A percentile compares a stretch with the other conserved stretches of the same genome.
phyloP scores from a whole-genome alignment of 108 stramenopile genomes.

The Conticribra guillardii region DNA sequence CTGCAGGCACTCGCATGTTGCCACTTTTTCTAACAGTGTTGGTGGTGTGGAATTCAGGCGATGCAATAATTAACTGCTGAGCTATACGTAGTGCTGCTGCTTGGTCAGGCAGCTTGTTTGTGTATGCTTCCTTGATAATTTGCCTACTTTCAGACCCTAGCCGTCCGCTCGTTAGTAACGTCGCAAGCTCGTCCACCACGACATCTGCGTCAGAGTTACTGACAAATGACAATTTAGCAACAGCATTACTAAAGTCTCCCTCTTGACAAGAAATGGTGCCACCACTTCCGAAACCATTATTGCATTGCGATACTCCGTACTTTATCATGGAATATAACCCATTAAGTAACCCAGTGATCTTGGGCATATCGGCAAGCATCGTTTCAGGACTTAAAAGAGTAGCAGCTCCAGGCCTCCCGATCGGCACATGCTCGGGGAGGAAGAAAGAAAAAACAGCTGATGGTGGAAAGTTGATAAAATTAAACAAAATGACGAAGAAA shows the following conservation, averaged over 20 bases:
- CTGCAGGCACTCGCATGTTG: conserved; percentile 1
- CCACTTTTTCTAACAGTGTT: conserved; percentile 34
- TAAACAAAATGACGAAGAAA: too few species aligned
- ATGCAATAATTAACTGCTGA: conserved; percentile 27
- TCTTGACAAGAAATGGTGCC: conserved; percentile 11
- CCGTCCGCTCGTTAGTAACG: conserved; percentile 59
- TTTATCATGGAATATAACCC: conserved; percentile 56
- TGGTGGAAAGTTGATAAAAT: too few species aligned
- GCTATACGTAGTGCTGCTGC: conserved; percentile 42
- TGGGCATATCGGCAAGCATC: conserved; percentile 45
- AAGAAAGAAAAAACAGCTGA: conserved; percentile 64
- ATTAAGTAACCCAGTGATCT: conserved; percentile 43
- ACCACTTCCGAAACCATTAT: conserved; percentile 46
- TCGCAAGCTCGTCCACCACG: conserved; percentile 41
- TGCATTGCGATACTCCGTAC: conserved; percentile 58
- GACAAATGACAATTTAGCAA: conserved; percentile 24
- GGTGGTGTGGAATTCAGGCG: conserved; percentile 59
- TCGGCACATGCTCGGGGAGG: conserved; percentile 55
- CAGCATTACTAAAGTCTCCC: conserved; percentile 23
- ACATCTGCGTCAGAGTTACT: conserved; percentile 29
- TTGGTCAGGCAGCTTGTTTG: conserved; percentile 9
- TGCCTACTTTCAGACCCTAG: conserved; percentile 32
- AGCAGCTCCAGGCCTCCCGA: conserved; percentile 31
- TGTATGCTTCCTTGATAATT: conserved; percentile 34
- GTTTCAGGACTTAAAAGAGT: conserved; percentile 44